A percentile compares a stretch with the other conserved stretches of the same genome.
These are phyloP conservation scores for Heliamphora pulchella DNA, from an alignment of 179 eudicot species.

Conservation along the genomic window DNA sequence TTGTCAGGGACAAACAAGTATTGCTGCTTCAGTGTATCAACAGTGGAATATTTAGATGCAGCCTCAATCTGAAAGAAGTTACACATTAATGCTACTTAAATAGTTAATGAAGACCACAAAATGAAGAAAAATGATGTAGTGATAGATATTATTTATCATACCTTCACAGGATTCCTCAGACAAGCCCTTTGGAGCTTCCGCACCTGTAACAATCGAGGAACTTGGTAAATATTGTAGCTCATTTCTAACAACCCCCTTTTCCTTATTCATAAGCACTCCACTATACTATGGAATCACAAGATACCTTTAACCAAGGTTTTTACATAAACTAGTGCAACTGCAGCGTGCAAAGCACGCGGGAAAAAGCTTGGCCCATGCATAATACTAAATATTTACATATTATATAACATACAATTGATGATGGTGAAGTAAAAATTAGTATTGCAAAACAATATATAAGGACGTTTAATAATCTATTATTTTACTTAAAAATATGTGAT, in stretches of 20 bases:
- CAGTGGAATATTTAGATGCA: constrained; percentile 77
- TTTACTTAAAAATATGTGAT: no score
- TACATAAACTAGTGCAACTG: no score
- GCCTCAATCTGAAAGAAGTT: constrained; percentile 55
- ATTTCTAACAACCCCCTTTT: background rate
- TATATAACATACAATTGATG: no score
- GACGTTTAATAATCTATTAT: no score
- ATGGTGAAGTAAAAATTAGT: no score
- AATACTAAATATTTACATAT: no score
- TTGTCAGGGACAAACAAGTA: constrained; percentile 58
- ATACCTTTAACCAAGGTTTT: background rate
- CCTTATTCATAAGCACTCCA: background rate
- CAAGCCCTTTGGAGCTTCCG: constrained; percentile 84
- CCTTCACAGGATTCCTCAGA: constrained; percentile 83
- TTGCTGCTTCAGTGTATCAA: constrained; percentile 76
- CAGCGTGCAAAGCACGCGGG: no score
- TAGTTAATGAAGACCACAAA: constrained; percentile 4
- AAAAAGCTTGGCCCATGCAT: no score
- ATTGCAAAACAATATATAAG: no score
- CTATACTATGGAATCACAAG: background rate
- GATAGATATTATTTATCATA: constrained; percentile 24
- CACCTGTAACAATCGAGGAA: constrained; percentile 44
- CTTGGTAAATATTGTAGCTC: background rate
- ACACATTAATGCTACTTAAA: background rate
- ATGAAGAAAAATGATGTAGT: background rate